phyloP scores from a whole-genome alignment of 306 rosid species.

The Leucaena leucocephala region DNA sequence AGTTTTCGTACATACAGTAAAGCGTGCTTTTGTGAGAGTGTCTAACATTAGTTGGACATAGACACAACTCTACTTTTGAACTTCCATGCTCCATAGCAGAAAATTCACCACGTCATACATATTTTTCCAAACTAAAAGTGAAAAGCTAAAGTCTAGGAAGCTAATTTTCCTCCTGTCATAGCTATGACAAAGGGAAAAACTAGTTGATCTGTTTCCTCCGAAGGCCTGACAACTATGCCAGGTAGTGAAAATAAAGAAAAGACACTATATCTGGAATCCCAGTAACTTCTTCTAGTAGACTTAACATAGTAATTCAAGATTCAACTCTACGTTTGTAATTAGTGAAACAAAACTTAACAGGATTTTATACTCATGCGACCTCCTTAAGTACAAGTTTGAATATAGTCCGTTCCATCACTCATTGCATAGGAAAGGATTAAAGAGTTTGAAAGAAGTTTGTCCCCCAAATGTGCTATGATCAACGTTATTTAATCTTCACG shows the following conservation, averaged over 20 bases:
- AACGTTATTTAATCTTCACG: background rate
- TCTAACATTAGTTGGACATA: background rate
- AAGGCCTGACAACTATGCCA: background rate
- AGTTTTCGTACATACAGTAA: too few species aligned
- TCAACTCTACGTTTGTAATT: constrained; percentile 2
- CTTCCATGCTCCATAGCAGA: background rate
- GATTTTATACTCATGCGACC: background rate
- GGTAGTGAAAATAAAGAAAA: background rate
- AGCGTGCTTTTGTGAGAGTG: background rate
- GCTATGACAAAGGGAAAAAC: background rate
- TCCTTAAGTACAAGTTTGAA: constrained; percentile 8
- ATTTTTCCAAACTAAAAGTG: background rate
- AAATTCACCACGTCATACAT: background rate
- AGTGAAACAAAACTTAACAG: constrained; percentile 6
- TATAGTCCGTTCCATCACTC: constrained; percentile 11
- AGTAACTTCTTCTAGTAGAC: background rate
- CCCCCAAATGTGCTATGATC: background rate
- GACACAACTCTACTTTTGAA: background rate
- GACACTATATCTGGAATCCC: background rate
- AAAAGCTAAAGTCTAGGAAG: constrained; percentile 3
- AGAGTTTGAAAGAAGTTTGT: constrained; percentile 7
- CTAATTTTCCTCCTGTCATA: background rate
- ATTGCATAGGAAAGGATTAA: background rate
- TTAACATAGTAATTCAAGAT: constrained; percentile 15
- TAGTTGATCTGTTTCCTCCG: background rate